These are phyloP conservation scores for Lyophyllum semitale DNA, from an alignment of 768 basidiomycete species.

Conservation along the genomic window DNA sequence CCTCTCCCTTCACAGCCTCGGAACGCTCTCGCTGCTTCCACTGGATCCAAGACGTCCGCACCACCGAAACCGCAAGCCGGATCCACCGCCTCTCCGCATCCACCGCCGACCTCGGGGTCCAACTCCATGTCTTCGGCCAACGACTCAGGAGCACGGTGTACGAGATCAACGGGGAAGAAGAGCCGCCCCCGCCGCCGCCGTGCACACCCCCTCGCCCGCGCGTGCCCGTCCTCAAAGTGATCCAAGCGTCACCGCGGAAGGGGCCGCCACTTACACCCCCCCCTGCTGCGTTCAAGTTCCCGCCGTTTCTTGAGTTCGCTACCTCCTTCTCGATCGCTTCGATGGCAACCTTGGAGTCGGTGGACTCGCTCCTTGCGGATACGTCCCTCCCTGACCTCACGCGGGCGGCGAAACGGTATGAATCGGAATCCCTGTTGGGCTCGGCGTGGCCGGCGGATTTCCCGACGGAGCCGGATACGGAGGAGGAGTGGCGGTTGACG, in stretches of 20 bases:
- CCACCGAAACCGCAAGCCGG: neutral
- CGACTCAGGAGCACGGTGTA: neutral
- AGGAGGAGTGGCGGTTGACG: neutral
- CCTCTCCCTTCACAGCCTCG: neutral
- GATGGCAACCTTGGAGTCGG: neutral
- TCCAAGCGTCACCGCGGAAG: neutral
- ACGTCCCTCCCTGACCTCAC: neutral
- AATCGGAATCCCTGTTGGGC: neutral
- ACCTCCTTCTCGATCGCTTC: neutral
- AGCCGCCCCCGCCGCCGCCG: neutral
- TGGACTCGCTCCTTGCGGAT: neutral
- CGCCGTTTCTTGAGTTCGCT: neutral
- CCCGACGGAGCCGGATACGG: neutral
- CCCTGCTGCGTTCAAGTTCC: neutral
- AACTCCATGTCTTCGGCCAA: neutral
- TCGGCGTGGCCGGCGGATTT: neutral
- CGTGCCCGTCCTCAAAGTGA: neutral
- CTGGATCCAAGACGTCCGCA: neutral
- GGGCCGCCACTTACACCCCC: neutral
- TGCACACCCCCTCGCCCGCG: neutral
- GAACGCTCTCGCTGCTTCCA: neutral
- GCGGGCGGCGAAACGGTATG: neutral
- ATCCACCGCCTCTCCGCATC: neutral
- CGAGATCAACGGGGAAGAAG: neutral
- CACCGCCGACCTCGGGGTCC: neutral